Percentiles rank a stretch among this genome's conserved stretches.
These are phyloP conservation scores for Helotiales sp. DNA, from an alignment of 2,329 filamentous ascomycete genomes.

Conservation along the genomic window DNA sequence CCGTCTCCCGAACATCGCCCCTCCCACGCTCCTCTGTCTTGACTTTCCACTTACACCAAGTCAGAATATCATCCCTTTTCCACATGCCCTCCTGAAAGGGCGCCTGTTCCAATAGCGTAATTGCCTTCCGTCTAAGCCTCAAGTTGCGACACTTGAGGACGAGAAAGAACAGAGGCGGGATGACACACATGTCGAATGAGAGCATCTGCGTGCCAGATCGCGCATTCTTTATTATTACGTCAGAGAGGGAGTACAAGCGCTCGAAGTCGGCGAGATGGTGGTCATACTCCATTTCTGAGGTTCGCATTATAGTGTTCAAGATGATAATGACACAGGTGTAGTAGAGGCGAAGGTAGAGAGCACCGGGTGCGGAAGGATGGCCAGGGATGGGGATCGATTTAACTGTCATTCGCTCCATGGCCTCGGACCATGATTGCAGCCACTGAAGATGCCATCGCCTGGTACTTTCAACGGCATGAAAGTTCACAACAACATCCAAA, in stretches of 20 bases:
- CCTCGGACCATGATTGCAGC: not conserved
- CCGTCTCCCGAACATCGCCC: conserved; percentile 4
- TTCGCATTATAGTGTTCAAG: conserved; percentile 2
- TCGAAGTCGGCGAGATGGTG: conserved; percentile 42
- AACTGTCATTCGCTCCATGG: not conserved
- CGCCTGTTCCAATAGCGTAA: conserved; percentile 20
- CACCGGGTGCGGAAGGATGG: not conserved
- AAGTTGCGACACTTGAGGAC: conserved; percentile 25
- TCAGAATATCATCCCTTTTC: conserved; percentile 37
- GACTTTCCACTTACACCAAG: conserved; percentile 46
- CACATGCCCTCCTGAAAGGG: conserved; percentile 30
- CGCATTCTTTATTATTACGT: conserved; percentile 20
- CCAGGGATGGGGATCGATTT: not conserved
- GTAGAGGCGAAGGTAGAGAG: conserved; percentile 26
- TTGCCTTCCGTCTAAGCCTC: conserved; percentile 14
- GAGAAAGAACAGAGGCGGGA: conserved; percentile 25
- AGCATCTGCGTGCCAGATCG: conserved; percentile 13
- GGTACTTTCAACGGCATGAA: not conserved
- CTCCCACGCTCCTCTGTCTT: conserved; percentile 44
- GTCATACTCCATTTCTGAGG: conserved; percentile 48
- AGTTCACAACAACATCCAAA: not conserved
- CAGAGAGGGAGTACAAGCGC: conserved; percentile 38
- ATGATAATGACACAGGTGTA: conserved; percentile 11
- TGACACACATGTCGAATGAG: conserved; percentile 30
- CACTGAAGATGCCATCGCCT: not conserved